Base-by-base conservation (phyloP, 2,329 filamentous ascomycete species). In the Cytospora piceicola region DNA sequence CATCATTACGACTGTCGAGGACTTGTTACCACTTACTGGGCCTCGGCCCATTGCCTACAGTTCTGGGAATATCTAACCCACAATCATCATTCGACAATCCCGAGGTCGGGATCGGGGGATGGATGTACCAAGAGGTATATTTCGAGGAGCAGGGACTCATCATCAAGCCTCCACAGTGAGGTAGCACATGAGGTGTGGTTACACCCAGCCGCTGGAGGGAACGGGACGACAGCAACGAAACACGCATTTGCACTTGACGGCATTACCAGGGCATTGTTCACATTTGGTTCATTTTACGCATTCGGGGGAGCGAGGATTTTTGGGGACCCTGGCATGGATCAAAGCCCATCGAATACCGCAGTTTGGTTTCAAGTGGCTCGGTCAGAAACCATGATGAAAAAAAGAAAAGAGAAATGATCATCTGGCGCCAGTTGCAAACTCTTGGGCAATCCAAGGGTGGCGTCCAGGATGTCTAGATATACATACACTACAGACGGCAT, bases 321-420 rank as follows among this genome's bases (percentile, higher is more conserved):
- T n/a, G n/a, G 39, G 39, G 46, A 49, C 12, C 30, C 57, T 52
- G 56, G 53, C 53, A 57, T 57, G 39, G 29, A 49, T 22, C 34
- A 53, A 20, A 32, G 61, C 39, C 53, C 53, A 42, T 29, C 36
- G 22, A 32, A 8, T 34, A 51, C 53, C 49, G 39, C 36, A 61
- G 36, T 51, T 27, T 29, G 9, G 60, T 29, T 29, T 36, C 36
- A 57, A n/a, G 39, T 5, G 42, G 42, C n/a, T n/a, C 22, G 29
- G 4, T 57, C 53, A 29, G 5, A 57, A 49, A 32, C 36, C 36
- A 57, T 57, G 49, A 57, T 51, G 53, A 39, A 52, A 63, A 51
- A 36, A 46, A 36, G 12, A 36, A 15, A 36, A 36, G 34, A 14
- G 46, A 49, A 63, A 54, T 42, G 3, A 14, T 14, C 46, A 24